phyloP scores from a whole-genome alignment of 805 yeast genomes.

The Candida khao-thaluensis region DNA sequence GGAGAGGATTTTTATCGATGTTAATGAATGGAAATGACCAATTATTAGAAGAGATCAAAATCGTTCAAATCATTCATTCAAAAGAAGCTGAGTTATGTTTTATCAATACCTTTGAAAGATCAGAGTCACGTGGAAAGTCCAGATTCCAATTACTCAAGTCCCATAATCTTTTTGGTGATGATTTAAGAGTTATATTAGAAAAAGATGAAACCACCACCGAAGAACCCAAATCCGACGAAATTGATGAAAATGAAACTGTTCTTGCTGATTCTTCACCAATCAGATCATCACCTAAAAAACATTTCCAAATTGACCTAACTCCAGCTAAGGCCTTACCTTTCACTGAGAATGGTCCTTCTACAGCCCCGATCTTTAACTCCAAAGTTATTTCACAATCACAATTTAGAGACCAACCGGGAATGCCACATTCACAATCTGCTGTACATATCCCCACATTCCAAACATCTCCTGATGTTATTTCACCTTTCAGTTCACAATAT shows the following conservation, averaged over 20 bases:
- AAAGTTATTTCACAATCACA: constrained; percentile 4
- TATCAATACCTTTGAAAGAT: constrained; percentile 19
- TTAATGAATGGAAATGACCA: constrained; percentile 30
- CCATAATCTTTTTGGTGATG: constrained; percentile 13
- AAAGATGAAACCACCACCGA: constrained; percentile 7
- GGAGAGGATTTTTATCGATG: constrained; percentile 38
- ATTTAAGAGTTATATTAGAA: constrained; percentile 14
- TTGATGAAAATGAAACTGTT: constrained; percentile 40
- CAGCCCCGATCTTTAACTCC: constrained; percentile 39
- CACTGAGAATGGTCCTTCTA: constrained; percentile 25
- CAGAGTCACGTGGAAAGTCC: constrained; percentile 9
- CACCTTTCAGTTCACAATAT: constrained; percentile 11
- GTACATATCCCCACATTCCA: constrained; percentile 8
- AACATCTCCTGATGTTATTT: constrained; percentile 13
- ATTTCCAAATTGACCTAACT: constrained; percentile 20
- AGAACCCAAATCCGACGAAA: constrained; percentile 14
- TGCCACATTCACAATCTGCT: constrained; percentile 12
- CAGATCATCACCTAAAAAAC: constrained; percentile 14
- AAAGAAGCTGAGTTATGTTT: constrained; percentile 20
- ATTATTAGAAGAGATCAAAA: constrained; percentile 16
- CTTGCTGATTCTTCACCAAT: constrained; percentile 41
- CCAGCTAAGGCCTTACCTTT: constrained; percentile 12
- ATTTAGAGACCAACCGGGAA: neutral
- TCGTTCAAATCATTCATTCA: constrained; percentile 31
- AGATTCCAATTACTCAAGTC: constrained; percentile 15